phyloP scores from a whole-genome alignment of 1,284 basidiomycete genomes.

The Rhodotorula sp. region DNA sequence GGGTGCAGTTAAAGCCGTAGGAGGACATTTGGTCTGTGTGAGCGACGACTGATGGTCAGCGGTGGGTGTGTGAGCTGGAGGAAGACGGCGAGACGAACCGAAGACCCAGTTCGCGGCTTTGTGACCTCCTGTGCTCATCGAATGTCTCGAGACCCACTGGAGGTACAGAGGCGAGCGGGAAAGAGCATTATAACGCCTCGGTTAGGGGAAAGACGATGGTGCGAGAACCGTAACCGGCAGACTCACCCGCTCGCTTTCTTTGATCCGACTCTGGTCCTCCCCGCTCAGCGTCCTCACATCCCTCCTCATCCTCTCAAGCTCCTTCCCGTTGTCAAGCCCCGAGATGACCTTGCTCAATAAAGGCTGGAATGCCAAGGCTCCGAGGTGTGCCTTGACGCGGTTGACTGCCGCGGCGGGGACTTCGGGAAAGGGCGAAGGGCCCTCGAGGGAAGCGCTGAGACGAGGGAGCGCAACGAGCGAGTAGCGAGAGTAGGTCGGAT shows the following conservation, averaged over 20 bases:
- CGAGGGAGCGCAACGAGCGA: constrained; percentile 8
- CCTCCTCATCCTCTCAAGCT: background rate
- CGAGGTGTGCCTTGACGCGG: constrained; percentile 19
- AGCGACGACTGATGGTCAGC: background rate
- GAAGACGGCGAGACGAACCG: constrained; percentile 3
- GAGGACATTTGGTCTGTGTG: constrained; percentile 19
- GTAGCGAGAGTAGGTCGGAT: constrained; percentile 7
- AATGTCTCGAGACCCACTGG: constrained; percentile 36
- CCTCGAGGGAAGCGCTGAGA: background rate
- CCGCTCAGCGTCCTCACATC: constrained; percentile 38
- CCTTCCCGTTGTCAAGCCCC: constrained; percentile 8
- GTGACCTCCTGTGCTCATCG: constrained; percentile 31
- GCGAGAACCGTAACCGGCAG: too few relatives aligned
- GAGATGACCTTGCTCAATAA: constrained; percentile 18
- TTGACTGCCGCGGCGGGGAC: constrained; percentile 16
- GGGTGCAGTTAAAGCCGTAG: constrained; percentile 29
- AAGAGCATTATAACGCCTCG: background rate
- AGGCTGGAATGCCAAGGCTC: constrained; percentile 22
- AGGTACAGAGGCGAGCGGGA: background rate
- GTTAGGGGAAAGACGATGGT: too few relatives aligned
- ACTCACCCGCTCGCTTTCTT: constrained; percentile 9
- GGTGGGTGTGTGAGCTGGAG: too few relatives aligned
- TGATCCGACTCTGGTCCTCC: constrained; percentile 25
- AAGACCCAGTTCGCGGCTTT: constrained; percentile 28
- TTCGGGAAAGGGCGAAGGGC: background rate